Evolutionary conservation across 1,284 basidiomycete genomes (phyloP), one percentile per base, ranked within the genome.

Genomic region (Naganishia sp.): DNA sequence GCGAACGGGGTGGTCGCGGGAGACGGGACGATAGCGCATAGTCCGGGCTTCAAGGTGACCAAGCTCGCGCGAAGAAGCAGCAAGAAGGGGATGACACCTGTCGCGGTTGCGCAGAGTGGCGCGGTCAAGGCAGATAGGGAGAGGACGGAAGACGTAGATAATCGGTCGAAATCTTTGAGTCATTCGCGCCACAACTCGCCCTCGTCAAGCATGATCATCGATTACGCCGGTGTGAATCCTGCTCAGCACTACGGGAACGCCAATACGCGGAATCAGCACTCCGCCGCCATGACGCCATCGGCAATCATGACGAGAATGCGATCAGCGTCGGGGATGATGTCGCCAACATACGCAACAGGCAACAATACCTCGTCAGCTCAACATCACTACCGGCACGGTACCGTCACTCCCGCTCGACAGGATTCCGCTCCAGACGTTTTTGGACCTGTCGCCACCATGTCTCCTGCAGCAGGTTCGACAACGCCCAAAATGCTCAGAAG

Each of bases 1-100:
- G 39, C 58, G 21, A 51, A 47, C n/a, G 57, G 35, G 23, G 41
- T 17, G 23, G 15, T 39, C 7, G 10, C n/a, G 17, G 58, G 21
- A 13, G 50, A 51, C 39, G 47, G 47, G 2, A 61, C 49, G 58
- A 61, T 61, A 61, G 58, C 47, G 31, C 41, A 49, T 7, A 51
- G 49, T 51, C 47, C 58, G 39, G 58, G 58, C 1, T 61, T 61
- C 58, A 61, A 61, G 47, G 58, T 41, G 35, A 51, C 58, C 7
- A 61, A 61, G 47, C 25, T 61, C 15, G 50, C 47, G 17, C 31
- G 57, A 35, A 47, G 57, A 18, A 61, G 58, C n/a, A 61, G 58
- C 47, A 61, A 61, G 58, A 61, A 61, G 43, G 47, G 58, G 47
- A 25, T 25, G 35, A 23, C 41, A 18, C 58, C 47, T 6, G 25